Evolutionary conservation across 208 protist species (phyloP).

Genomic region (Porcisia deanei): DNA sequence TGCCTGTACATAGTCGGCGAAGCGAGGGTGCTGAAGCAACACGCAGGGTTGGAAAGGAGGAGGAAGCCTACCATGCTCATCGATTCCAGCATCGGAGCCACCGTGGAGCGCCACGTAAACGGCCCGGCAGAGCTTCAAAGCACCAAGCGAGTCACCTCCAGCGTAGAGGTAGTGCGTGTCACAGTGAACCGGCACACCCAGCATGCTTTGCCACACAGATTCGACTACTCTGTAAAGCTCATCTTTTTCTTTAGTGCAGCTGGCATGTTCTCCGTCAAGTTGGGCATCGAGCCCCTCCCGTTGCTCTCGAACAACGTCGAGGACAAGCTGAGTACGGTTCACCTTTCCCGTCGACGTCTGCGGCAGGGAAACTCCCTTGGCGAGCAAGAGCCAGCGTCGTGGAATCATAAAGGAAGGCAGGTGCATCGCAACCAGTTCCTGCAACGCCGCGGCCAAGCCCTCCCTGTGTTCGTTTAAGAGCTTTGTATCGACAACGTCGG

Average conservation of each 20-base stretch:
- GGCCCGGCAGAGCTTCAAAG: conserved; percentile 51
- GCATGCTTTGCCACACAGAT: conserved; percentile 27
- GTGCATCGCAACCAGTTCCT: conserved; percentile 31
- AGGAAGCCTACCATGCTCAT: conserved; percentile 48
- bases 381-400: conserved; percentile 29
- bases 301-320: not conserved
- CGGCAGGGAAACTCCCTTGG: conserved; percentile 22
- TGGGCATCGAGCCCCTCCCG: not conserved
- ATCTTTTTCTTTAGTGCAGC: not conserved
- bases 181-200: conserved; percentile 30
- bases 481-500: not conserved
- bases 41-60: conserved; percentile 45
- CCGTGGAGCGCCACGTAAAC: conserved; percentile 44
- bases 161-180: conserved; percentile 56
- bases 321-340: conserved; percentile 27
- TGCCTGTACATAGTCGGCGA: conserved; percentile 43
- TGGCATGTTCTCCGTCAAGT: not conserved
- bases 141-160: conserved; percentile 68
- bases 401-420: conserved; percentile 50
- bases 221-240: conserved; percentile 19
- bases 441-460: conserved; percentile 21
- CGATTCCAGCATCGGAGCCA: conserved; percentile 43
- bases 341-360: conserved; percentile 52
- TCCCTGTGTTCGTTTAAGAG: conserved; percentile 5
- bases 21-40: conserved; percentile 42